Conservation (phyloP, 345 rosid species). For the Cardamine occulta region DNA sequence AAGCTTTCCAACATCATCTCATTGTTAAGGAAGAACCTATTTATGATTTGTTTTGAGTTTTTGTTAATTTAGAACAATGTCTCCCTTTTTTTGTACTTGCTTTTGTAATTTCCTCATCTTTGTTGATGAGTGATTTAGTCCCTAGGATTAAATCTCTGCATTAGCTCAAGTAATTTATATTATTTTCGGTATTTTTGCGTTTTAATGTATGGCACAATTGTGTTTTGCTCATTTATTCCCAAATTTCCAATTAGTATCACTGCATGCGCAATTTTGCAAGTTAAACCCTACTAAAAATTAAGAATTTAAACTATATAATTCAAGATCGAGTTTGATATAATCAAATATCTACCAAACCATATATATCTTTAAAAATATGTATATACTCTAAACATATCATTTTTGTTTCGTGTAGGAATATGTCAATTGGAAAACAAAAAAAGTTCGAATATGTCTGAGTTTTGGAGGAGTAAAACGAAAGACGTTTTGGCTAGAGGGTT, state of each 20-base stretch:
- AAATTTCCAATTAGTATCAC: neutral
- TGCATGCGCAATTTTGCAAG: neutral
- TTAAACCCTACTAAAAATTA: neutral
- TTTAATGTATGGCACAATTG: neutral
- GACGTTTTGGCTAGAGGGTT: neutral
- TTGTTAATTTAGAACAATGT: neutral
- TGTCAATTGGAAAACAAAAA: neutral
- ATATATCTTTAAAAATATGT: neutral
- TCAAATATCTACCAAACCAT: neutral
- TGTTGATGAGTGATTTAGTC: slow-evolving; percentile 3
- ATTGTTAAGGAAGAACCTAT: slow-evolving; percentile 30
- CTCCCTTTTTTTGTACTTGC: neutral
- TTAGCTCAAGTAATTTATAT: neutral
- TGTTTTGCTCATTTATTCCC: slow-evolving; percentile 6
- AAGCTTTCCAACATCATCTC: neutral
- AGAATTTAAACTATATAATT: neutral
- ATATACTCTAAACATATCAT: neutral
- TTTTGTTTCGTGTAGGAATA: neutral
- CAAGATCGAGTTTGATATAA: neutral
- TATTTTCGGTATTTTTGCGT: neutral
- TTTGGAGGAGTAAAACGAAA: too few species aligned
- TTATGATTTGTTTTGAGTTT: slow-evolving; percentile 13
- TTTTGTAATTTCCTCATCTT: slow-evolving; percentile 11
- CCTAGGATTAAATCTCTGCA: neutral
- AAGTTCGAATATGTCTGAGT: neutral